Conservation (phyloP, 2,329 filamentous ascomycete species). For the Cordyceps javanica region DNA sequence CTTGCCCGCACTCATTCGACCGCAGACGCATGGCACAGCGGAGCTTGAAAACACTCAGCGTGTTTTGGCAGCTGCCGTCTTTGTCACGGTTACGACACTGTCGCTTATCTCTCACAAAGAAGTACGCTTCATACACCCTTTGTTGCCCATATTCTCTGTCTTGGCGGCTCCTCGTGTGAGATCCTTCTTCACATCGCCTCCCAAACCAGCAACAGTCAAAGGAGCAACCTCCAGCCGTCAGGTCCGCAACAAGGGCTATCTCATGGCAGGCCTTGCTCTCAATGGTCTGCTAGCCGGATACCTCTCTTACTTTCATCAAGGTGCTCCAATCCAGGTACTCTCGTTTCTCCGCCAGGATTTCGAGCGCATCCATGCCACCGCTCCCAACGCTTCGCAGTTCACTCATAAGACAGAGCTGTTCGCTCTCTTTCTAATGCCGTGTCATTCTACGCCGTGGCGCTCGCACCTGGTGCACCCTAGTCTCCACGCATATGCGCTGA, state of each 20-base stretch:
- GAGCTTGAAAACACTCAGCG: conserved; percentile 20
- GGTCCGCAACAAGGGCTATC: conserved; percentile 48
- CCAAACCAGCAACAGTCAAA: conserved; percentile 22
- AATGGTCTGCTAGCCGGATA: conserved; percentile 72
- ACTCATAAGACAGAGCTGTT: conserved; percentile 43
- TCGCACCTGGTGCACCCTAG: conserved; percentile 72
- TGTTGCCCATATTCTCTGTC: conserved; percentile 80
- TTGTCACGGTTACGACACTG: conserved; percentile 56
- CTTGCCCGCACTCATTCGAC: conserved; percentile 55
- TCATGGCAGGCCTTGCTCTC: conserved; percentile 51
- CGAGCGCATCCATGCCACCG: conserved; percentile 45
- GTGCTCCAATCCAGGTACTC: conserved; percentile 70
- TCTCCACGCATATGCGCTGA: conserved; percentile 75
- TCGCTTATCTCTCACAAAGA: conserved; percentile 91
- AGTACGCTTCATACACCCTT: conserved; percentile 91
- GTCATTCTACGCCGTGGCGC: conserved; percentile 93
- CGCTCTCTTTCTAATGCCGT: conserved; percentile 85
- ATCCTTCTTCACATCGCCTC: conserved; percentile 52
- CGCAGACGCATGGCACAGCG: conserved; percentile 29
- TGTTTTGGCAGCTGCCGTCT: conserved; percentile 49
- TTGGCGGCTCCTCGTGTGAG: conserved; percentile 64
- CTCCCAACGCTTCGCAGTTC: conserved; percentile 14
- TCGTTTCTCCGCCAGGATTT: conserved; percentile 70
- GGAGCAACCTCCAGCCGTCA: conserved; percentile 22
- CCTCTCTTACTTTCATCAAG: conserved; percentile 70